phyloP scores from a whole-genome alignment of 371 early-diverging fungal genomes.

The Neoconidiobolus thromboides region DNA sequence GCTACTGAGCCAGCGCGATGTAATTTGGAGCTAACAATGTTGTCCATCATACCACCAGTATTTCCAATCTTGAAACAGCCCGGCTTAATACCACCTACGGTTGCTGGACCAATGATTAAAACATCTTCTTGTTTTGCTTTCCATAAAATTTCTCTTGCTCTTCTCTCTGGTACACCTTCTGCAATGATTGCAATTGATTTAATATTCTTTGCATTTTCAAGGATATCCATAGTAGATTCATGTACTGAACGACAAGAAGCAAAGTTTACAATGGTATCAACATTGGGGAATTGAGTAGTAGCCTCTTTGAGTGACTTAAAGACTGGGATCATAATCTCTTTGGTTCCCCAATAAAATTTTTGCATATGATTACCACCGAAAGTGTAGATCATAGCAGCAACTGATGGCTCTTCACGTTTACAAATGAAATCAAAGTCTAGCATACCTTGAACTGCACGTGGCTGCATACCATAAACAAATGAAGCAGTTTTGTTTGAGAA shows the following conservation, averaged over 20 bases:
- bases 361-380: constrained; percentile 95
- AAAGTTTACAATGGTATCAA: constrained; percentile 91
- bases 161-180: constrained; percentile 95
- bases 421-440: constrained; percentile 97
- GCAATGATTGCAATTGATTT: constrained; percentile 92
- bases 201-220: constrained; percentile 38
- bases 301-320: constrained; percentile 79
- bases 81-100: constrained; percentile 97
- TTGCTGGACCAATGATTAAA: constrained; percentile 91
- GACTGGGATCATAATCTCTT: constrained; percentile 88
- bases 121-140: constrained; percentile 66
- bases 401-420: constrained; percentile 87
- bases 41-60: constrained; percentile 99
- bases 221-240: constrained; percentile 75
- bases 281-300: constrained; percentile 68
- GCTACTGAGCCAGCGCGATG: constrained; percentile 92
- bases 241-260: constrained; percentile 91
- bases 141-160: constrained; percentile 75
- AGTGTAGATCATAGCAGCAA: constrained; percentile 96
- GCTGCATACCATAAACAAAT: constrained; percentile 96
- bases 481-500: constrained; percentile 83
- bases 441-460: constrained; percentile 97
- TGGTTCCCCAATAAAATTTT: constrained; percentile 98
- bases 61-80: constrained; percentile 99
- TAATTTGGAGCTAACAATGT: constrained; percentile 89